Percentiles rank a stretch among this genome's conserved stretches.
phyloP scores from a whole-genome alignment of 441 rosid species.

The Kokia cookei region DNA sequence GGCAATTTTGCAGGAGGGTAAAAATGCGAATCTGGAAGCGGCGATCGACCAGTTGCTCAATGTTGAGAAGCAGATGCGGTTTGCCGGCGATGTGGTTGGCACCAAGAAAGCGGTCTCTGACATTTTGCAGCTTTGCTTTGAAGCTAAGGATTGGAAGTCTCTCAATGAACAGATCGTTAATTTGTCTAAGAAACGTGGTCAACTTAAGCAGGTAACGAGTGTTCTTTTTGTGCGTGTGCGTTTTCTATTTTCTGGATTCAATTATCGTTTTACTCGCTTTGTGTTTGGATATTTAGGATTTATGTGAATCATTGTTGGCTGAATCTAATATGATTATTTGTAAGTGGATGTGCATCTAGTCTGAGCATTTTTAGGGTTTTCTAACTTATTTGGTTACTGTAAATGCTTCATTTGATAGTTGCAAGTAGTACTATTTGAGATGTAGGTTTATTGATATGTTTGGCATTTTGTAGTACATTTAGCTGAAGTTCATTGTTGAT shows the following conservation, averaged over 20 bases:
- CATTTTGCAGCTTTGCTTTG: slow-evolving; percentile 77
- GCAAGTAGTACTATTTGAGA: not conserved
- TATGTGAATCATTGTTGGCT: not conserved
- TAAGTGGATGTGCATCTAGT: not conserved
- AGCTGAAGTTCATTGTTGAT: not conserved
- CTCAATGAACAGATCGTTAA: slow-evolving; percentile 84
- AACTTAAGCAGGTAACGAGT: slow-evolving; percentile 74
- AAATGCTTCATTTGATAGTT: not conserved
- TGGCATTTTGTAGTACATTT: not conserved
- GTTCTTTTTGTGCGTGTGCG: not conserved
- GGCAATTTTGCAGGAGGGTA: slow-evolving; percentile 48
- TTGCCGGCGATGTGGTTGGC: slow-evolving; percentile 73
- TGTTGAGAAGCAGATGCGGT: slow-evolving; percentile 91
- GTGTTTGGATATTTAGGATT: not conserved
- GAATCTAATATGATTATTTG: not conserved
- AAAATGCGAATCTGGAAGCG: slow-evolving; percentile 47
- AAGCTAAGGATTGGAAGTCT: slow-evolving; percentile 83
- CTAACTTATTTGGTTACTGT: not conserved
- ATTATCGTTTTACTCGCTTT: not conserved
- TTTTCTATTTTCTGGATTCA: not conserved
- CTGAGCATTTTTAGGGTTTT: not conserved
- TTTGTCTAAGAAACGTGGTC: slow-evolving; percentile 89
- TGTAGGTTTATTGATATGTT: not conserved
- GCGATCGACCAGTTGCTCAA: slow-evolving; percentile 76
- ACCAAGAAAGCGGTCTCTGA: slow-evolving; percentile 81